These are phyloP conservation scores for Sisymbrium altissimum DNA, from an alignment of 345 rosid species.

Conservation along the genomic window DNA sequence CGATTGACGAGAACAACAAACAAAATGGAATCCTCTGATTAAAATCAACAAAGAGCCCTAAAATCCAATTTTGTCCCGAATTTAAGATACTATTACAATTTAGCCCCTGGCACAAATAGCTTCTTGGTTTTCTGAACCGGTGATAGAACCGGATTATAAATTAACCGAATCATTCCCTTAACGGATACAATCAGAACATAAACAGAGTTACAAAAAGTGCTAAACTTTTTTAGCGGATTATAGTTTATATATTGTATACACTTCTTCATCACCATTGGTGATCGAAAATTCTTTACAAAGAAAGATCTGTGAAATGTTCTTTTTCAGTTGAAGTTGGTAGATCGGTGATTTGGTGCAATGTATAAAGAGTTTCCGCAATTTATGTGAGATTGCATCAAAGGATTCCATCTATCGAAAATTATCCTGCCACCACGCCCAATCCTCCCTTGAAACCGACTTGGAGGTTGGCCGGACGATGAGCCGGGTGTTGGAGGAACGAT, in stretches of 20 bases:
- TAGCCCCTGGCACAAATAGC: background rate
- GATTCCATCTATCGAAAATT: slow-evolving; percentile 93
- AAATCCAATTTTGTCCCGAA: background rate
- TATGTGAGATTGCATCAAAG: slow-evolving; percentile 65
- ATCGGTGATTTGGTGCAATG: slow-evolving; percentile 60
- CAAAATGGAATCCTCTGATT: background rate
- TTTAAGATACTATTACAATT: background rate
- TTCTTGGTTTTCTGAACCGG: background rate
- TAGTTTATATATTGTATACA: background rate
- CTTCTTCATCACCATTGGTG: slow-evolving; percentile 8
- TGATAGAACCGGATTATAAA: background rate
- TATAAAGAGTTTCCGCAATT: slow-evolving; percentile 60
- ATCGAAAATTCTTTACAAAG: slow-evolving; percentile 20
- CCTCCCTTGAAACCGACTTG: slow-evolving; percentile 72
- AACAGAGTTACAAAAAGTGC: background rate
- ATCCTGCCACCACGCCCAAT: slow-evolving; percentile 96
- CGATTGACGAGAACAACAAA: slow-evolving; percentile 2
- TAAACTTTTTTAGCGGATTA: background rate
- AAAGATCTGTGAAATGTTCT: slow-evolving; percentile 5
- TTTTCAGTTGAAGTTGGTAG: slow-evolving; percentile 44
- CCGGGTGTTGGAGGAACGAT: slow-evolving; percentile 70
- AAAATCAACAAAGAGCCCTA: slow-evolving; percentile 3
- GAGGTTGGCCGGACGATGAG: slow-evolving; percentile 34
- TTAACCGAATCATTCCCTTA: background rate
- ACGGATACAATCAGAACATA: background rate